phyloP scores from a whole-genome alignment of 768 basidiomycete species.

The Trametes sanguinea region DNA sequence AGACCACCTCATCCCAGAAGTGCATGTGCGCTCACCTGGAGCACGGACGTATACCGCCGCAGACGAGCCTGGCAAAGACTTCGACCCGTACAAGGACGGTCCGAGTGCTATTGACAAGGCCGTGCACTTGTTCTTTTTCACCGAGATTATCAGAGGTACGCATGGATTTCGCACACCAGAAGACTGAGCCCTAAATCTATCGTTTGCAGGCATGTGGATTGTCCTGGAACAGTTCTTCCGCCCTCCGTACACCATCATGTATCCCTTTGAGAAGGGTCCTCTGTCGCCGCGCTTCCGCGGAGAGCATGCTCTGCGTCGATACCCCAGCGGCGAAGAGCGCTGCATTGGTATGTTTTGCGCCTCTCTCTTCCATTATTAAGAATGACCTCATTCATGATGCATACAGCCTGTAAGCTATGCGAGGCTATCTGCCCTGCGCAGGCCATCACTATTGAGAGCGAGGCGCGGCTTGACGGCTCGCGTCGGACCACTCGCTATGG shows the following conservation, averaged over 20 bases:
- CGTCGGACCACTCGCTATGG: constrained; percentile 98
- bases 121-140: constrained; percentile 96
- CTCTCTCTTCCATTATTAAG: neutral
- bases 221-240: constrained; percentile 90
- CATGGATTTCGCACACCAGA: constrained; percentile 3
- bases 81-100: constrained; percentile 74
- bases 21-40: constrained; percentile 13
- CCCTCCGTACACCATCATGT: constrained; percentile 98
- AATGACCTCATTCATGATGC: constrained; percentile 6
- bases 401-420: constrained; percentile 93
- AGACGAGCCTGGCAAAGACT: constrained; percentile 50
- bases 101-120: constrained; percentile 96
- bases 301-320: constrained; percentile 94
- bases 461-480: constrained; percentile 92
- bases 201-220: constrained; percentile 89
- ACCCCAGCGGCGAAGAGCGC: constrained; percentile 96
- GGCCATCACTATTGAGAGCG: constrained; percentile 99
- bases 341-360: constrained; percentile 80
- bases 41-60: constrained; percentile 37
- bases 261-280: constrained; percentile 98
- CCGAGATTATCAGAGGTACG: constrained; percentile 94
- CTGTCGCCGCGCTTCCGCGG: constrained; percentile 97
- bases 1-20: constrained; percentile 4
- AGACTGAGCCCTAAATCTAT: constrained; percentile 20
- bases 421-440: constrained; percentile 99